Evolutionary conservation across 768 basidiomycete genomes (phyloP).

Genomic region (Leucosporidium creatinivorum): DNA sequence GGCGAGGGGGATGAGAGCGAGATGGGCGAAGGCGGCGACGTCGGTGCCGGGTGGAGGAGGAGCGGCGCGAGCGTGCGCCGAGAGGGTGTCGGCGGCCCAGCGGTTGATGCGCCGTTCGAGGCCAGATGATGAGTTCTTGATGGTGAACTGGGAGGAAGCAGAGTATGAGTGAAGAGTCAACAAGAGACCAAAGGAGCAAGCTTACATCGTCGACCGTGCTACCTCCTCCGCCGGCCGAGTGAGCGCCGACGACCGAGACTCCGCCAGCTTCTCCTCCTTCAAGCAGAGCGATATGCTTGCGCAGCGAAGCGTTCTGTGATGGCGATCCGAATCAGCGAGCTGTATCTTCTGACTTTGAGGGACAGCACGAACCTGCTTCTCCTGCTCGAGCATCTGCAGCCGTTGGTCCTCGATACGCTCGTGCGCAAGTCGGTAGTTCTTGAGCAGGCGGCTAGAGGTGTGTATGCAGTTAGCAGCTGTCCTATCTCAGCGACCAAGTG

Average conservation of each 20-base stretch:
- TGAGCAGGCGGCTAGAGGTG: too few species aligned
- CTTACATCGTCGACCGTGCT: conserved; percentile 30
- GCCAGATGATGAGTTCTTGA: conserved; percentile 78
- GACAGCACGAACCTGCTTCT: conserved; percentile 18
- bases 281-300: conserved; percentile 61
- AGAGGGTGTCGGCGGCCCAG: conserved; percentile 70
- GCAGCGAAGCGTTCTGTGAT: conserved; percentile 61
- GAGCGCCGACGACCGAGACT: conserved; percentile 24
- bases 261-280: conserved; percentile 54
- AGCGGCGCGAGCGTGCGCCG: conserved; percentile 54
- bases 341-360: not conserved
- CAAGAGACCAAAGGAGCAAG: not conserved
- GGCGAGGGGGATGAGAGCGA: conserved; percentile 44
- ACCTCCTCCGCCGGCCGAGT: conserved; percentile 26
- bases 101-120: conserved; percentile 77
- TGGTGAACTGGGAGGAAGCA: conserved; percentile 59
- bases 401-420: conserved; percentile 22
- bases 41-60: conserved; percentile 52
- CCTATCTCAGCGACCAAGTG: too few species aligned
- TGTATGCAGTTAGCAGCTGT: too few species aligned
- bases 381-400: conserved; percentile 26
- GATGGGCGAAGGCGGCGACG: conserved; percentile 51
- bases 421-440: too few species aligned
- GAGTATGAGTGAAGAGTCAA: conserved; percentile 46
- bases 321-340: not conserved